Evolutionary conservation across 2,329 filamentous ascomycete genomes (phyloP), one percentile per base, ranked within the genome.

Genomic region (Exserohilum turcica): DNA sequence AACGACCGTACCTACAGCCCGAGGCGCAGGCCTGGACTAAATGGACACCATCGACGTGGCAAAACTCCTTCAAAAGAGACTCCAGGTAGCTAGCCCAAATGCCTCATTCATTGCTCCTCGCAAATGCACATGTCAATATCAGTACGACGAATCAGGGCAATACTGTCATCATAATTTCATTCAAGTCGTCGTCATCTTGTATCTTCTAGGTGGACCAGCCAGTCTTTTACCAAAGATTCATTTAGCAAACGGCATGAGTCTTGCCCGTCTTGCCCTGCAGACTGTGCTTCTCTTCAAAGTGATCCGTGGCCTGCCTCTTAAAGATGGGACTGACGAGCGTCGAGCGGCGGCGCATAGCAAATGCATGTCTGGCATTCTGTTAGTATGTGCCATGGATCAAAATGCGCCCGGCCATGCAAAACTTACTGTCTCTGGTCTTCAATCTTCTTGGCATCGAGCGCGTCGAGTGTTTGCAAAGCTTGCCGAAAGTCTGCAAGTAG

Each of bases 211-310:
- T 24, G 21, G 21, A 7, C 21, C 21, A 24, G 21, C 21, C 21
- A 24, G 7, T 24, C 4, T 4, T 4, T 24, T 24, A 7, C 21
- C 21, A 24, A 24, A 24, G 21, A 4, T 4, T 24, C n/a, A 27
- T 36, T 51, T 58, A 96, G 77, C 92, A 97, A 54, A 95, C 80
- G 33, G 85, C 87, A 75, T 96, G 92, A 1, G 91, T 93, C 84
- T 97, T 97, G 49, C 91, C 92, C 52, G 85, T 84, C 84, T 94
- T 92, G 13, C 90, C 92, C 78, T 96, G 91, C 63, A 97, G 78
- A 52, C 89, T 93, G 76, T 97, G 93, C 78, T 96, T 92, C 80
- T 97, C 92, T 59, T 88, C 84, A 68, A 83, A 88, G 39, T 81
- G 74, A 2, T 64, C 59, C 3, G 67, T 59, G 35, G 76, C 73